These are phyloP conservation scores for Paramecium pentaurelia DNA, from an alignment of 73 alveolate species.

Conservation along the genomic window DNA sequence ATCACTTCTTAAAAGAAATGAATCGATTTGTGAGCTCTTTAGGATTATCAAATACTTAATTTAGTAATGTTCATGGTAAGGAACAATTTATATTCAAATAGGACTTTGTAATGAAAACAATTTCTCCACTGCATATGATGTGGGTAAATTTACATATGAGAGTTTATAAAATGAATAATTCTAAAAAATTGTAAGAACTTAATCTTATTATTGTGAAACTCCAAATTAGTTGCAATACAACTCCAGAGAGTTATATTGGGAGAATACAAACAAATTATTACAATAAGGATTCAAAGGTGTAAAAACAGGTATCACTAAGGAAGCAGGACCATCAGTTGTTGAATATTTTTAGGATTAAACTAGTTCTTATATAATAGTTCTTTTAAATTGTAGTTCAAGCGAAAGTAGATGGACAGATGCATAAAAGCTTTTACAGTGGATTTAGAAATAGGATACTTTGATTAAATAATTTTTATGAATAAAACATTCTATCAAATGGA, in stretches of 20 bases:
- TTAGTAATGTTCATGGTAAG: constrained; percentile 65
- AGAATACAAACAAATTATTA: constrained; percentile 66
- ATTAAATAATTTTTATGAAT: not conserved
- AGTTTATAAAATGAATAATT: constrained; percentile 49
- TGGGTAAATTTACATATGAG: constrained; percentile 54
- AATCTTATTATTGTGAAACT: constrained; percentile 29
- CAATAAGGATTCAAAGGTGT: constrained; percentile 70
- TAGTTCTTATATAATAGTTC: not conserved
- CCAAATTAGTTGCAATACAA: constrained; percentile 37
- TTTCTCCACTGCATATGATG: constrained; percentile 52
- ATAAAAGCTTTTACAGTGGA: not conserved
- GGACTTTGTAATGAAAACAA: constrained; percentile 45
- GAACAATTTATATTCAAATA: too few relatives aligned
- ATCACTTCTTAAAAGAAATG: constrained; percentile 71
- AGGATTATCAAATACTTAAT: constrained; percentile 44
- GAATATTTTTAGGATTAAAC: constrained; percentile 67
- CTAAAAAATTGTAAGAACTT: constrained; percentile 61
- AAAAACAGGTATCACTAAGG: constrained; percentile 67
- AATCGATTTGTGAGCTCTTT: constrained; percentile 56
- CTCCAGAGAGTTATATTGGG: constrained; percentile 60
- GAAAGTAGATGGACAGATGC: constrained; percentile 11
- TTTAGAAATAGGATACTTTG: not conserved
- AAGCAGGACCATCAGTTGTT: constrained; percentile 75
- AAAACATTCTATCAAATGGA: not conserved
- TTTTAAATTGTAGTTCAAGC: not conserved